Evolutionary conservation across 2,329 filamentous ascomycete genomes (phyloP).

Genomic region (Paracoccidioides brasiliensis): DNA sequence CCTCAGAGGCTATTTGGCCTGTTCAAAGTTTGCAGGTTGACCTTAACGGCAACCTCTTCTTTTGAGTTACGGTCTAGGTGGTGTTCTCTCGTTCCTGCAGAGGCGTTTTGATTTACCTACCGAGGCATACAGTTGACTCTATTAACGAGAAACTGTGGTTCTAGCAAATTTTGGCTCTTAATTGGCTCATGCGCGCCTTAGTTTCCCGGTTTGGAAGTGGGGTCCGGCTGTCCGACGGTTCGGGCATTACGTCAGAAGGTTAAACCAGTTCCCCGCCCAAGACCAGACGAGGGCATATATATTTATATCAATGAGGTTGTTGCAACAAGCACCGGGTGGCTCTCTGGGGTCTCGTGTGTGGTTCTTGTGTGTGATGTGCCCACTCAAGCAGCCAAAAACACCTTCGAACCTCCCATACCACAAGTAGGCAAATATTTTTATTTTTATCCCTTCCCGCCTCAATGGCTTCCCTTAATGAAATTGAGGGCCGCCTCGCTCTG

Average conservation of each 20-base stretch:
- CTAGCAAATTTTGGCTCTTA: neutral
- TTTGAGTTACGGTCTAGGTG: conserved; percentile 9
- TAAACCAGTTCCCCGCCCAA: too few species aligned
- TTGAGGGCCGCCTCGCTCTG: conserved; percentile 43
- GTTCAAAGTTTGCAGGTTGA: conserved; percentile 29
- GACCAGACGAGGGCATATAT: too few species aligned
- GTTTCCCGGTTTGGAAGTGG: conserved; percentile 3
- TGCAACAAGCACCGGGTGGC: too few species aligned
- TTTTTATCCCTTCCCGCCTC: conserved; percentile 8
- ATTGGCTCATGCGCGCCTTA: neutral
- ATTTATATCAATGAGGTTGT: too few species aligned
- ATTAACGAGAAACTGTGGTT: neutral
- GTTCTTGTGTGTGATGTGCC: too few species aligned
- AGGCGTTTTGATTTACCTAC: neutral
- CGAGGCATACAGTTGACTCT: too few species aligned
- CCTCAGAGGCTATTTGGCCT: conserved; percentile 25
- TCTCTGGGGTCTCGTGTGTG: too few species aligned
- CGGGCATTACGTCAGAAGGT: neutral
- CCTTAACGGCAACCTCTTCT: conserved; percentile 18
- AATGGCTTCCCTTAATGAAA: conserved; percentile 30
- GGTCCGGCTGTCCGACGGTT: neutral
- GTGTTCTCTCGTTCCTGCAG: neutral
- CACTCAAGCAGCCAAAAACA: too few species aligned
- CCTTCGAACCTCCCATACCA: neutral
- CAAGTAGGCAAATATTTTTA: neutral